Conservation (phyloP, 768 basidiomycete species). For the Collybia mongolica region DNA sequence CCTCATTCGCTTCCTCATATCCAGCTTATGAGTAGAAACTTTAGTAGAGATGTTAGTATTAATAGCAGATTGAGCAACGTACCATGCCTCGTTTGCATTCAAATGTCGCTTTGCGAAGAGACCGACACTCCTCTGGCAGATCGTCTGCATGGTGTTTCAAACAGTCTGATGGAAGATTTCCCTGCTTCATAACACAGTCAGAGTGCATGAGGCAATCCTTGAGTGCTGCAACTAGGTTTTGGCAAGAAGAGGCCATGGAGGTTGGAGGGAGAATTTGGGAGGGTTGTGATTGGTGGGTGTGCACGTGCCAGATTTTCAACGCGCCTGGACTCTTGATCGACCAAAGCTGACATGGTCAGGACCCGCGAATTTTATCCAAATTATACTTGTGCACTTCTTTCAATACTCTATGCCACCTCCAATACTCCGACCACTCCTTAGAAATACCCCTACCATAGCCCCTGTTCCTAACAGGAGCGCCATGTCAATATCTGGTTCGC, state of each 20-base stretch:
- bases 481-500: conserved; percentile 76
- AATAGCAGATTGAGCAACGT: conserved; percentile 19
- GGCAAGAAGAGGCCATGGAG: conserved; percentile 78
- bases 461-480: conserved; percentile 65
- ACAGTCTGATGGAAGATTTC: conserved; percentile 82
- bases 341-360: background rate
- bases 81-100: conserved; percentile 94
- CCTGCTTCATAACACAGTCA: conserved; percentile 83
- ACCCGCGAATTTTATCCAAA: conserved; percentile 1
- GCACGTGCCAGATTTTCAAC: background rate
- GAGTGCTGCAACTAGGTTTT: conserved; percentile 71
- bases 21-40: conserved; percentile 46
- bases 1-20: conserved; percentile 82
- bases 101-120: conserved; percentile 77
- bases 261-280: conserved; percentile 1
- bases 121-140: conserved; percentile 78
- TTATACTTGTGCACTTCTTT: background rate
- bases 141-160: conserved; percentile 71
- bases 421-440: conserved; percentile 41
- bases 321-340: background rate
- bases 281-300: no score
- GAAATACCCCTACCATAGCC: conserved; percentile 52
- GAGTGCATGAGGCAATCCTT: conserved; percentile 83
- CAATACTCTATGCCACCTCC: conserved; percentile 31
- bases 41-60: background rate